Evolutionary conservation across 192 early-diverging fungal genomes (phyloP).

Genomic region (Coemansia reversa): DNA sequence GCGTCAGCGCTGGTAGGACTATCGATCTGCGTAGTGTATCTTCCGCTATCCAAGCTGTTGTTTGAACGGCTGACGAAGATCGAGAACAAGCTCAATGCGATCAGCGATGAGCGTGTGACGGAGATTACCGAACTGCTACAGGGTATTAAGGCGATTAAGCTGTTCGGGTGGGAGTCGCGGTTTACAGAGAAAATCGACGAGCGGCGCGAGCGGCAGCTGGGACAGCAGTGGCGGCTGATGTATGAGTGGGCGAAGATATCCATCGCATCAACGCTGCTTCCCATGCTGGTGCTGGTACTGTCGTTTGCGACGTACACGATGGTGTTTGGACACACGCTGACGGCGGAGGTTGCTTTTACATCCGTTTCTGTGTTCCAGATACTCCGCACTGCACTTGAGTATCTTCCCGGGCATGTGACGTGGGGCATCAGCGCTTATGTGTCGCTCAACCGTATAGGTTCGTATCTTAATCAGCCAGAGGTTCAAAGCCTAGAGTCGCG

Average conservation of each 20-base stretch:
- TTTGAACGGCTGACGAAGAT: conserved; percentile 54
- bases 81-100: conserved; percentile 57
- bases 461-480: conserved; percentile 74
- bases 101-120: conserved; percentile 78
- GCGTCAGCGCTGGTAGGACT: conserved; percentile 80
- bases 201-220: conserved; percentile 60
- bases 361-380: conserved; percentile 72
- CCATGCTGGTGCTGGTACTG: conserved; percentile 56
- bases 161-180: conserved; percentile 81
- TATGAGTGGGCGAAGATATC: conserved; percentile 55
- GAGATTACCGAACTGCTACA: conserved; percentile 82
- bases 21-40: conserved; percentile 60
- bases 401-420: conserved; percentile 62
- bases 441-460: conserved; percentile 69
- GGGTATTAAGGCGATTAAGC: conserved; percentile 92
- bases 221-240: conserved; percentile 54
- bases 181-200: conserved; percentile 68
- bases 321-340: conserved; percentile 58
- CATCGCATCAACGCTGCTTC: conserved; percentile 57
- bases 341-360: conserved; percentile 69
- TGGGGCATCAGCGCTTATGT: conserved; percentile 62
- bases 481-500: conserved; percentile 76
- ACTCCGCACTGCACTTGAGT: conserved; percentile 63
- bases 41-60: conserved; percentile 59
- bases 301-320: conserved; percentile 56